These are phyloP conservation scores for Thraustochytrium striatum DNA, from an alignment of 352 stramenopile genomes.

Conservation along the genomic window DNA sequence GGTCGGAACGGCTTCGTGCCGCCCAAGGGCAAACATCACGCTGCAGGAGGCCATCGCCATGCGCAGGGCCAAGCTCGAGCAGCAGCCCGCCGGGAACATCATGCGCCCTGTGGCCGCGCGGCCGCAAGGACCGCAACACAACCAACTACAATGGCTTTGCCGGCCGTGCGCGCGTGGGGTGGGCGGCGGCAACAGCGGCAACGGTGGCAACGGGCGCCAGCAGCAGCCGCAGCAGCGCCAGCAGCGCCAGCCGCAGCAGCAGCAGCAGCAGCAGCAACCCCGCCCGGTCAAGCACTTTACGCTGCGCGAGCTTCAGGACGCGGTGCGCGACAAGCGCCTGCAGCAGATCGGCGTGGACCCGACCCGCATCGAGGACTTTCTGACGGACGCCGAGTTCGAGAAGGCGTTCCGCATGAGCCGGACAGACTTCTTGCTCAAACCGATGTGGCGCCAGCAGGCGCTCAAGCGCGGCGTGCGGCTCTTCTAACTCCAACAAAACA, in stretches of 20 bases:
- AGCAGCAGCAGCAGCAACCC: not conserved
- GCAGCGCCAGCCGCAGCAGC: no score
- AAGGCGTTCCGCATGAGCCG: conserved; percentile 22
- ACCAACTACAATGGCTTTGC: not conserved
- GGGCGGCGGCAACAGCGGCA: not conserved
- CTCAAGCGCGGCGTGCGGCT: conserved; percentile 13
- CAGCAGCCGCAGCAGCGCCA: no score
- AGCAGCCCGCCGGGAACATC: not conserved
- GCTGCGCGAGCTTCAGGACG: conserved; percentile 25
- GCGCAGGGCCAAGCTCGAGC: conserved; percentile 36
- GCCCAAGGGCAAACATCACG: conserved; percentile 4
- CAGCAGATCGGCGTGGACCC: not conserved
- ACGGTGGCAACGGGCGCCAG: not conserved
- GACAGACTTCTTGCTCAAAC: conserved; percentile 34
- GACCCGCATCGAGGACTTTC: conserved; percentile 31
- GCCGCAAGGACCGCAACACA: not conserved
- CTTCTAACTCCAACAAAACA: not conserved
- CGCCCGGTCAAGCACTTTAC: not conserved
- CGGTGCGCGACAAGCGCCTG: conserved; percentile 29
- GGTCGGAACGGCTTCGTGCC: conserved; percentile 8
- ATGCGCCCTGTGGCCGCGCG: conserved; percentile 13
- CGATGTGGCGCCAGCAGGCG: conserved; percentile 43
- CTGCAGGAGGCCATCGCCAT: conserved; percentile 29
- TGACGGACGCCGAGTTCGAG: conserved; percentile 15
- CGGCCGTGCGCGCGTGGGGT: not conserved